Base-by-base conservation (phyloP, 2,329 filamentous ascomycete species). In the Ambrosiella xylebori region DNA sequence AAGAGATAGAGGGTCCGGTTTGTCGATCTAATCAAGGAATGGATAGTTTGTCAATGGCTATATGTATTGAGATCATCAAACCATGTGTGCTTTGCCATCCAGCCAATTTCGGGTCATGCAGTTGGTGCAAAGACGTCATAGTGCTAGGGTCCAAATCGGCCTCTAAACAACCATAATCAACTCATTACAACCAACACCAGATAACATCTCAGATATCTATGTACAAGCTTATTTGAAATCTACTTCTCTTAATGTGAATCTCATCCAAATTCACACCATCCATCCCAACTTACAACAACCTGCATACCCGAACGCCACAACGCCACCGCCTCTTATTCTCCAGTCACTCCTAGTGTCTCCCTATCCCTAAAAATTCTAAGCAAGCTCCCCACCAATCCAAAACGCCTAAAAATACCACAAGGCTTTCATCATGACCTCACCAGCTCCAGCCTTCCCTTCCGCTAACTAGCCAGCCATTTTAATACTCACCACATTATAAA, bases 401-500 rank as follows among this genome's bases (percentile, higher is more conserved):
- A 27, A 53, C 49, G 17, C 17, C 2, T 19, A 38, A 49, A 44
- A 49, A 49, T n/a, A 49, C 36, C 1, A 9, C 51, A 53, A 38
- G 27, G 38, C 38, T 13, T 4, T 13, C 41, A 40, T 52, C 38
- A 38, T 11, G 38, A 56, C 7, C 44, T 15, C 37, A 37, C 27
- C 27, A 27, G 27, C 4, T 27, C 35, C 40, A n/a, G 7, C 36
- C 17, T 51, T 38, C 54, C 12, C 17, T 37, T 7, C 15, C 15
- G 44, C 49, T 53, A 47, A 58, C 51, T 27, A 7, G 55, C 17
- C 56, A 52, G 27, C 41, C 27, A 15, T 49, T 49, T n/a, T n/a
- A 41, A 41, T 41, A 12, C 39, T n/a, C 39, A n/a, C 39, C 11
- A 41, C n/a, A 41, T 12, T 12, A 41, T 12, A 41, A 41, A 41